Base-by-base conservation (phyloP, 345 rosid species). In the Firmiana major region DNA sequence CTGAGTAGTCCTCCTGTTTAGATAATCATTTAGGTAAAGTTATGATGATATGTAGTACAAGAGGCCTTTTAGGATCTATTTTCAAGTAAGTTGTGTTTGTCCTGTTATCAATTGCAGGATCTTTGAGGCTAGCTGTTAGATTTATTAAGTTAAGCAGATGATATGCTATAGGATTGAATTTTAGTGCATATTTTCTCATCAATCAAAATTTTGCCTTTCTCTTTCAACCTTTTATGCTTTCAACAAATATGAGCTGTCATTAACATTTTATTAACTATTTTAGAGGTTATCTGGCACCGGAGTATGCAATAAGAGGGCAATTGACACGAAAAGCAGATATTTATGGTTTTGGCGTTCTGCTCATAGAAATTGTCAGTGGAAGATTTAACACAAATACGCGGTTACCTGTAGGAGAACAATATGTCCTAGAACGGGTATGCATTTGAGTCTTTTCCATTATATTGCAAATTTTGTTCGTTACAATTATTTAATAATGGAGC, bases 231-330 rank as follows among this genome's bases (percentile, higher is more conserved):
- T 3, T 5, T 43, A 62, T 40, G 42, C 48, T 62, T 31, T 78
- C 53, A 67, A n/a, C 17, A 75, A 66, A n/a, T 28, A 42, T 48
- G n/a, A 48, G 7, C 22, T 48, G 68, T 46, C 43, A 55, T 51
- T 82, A 5, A 80, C 49, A 24, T 82, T 40, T 59, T 53, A 17
- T 78, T 59, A 81, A 48, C 51, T 71, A 43, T 79, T 69, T 72
- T 77, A 96, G 99, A 86, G 98, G 99, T 74, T 96, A 96, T 83
- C 85, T 93, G 75, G 99, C 99, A 55, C 99, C 99, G 8, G 99
- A 96, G 82, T 96, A 96, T 80, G 99, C 99, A 16, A 90, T 96
- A 70, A 84, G 94, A 80, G 99, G 99, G 53, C 97, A 88, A 53
- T 73, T 96, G 84, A 96, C 98, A 1, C 86, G 92, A n/a, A 96